Evolutionary conservation across 805 yeast genomes (phyloP).

Genomic region (Nakazawaea molendinolei): DNA sequence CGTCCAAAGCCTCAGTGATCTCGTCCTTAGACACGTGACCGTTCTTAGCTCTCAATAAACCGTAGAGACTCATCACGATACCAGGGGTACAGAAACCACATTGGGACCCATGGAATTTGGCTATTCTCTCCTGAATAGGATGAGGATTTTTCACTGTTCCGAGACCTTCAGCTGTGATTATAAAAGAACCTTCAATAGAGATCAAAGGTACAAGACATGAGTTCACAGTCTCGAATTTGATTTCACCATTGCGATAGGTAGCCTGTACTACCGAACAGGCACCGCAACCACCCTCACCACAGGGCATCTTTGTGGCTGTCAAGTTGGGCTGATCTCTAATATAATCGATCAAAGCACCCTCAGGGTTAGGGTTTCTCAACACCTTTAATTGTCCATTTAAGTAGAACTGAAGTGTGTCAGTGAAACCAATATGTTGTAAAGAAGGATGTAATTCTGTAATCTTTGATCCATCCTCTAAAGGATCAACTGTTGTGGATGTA

Average conservation of each 20-base stretch:
- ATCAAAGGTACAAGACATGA: slow-evolving; percentile 41
- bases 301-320: slow-evolving; percentile 41
- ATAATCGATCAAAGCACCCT: slow-evolving; percentile 35
- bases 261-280: slow-evolving; percentile 41
- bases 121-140: slow-evolving; percentile 43
- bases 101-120: slow-evolving; percentile 42
- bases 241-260: slow-evolving; percentile 21
- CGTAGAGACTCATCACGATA: slow-evolving; percentile 40
- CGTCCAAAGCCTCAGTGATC: slow-evolving; percentile 38
- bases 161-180: slow-evolving; percentile 42
- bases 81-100: slow-evolving; percentile 49
- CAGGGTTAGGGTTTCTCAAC: slow-evolving; percentile 34
- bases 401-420: slow-evolving; percentile 25
- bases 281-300: slow-evolving; percentile 47
- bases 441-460: slow-evolving; percentile 18
- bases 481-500: slow-evolving; percentile 11
- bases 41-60: slow-evolving; percentile 31
- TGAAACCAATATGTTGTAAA: slow-evolving; percentile 21
- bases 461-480: slow-evolving; percentile 13
- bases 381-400: slow-evolving; percentile 32
- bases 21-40: slow-evolving; percentile 30
- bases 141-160: slow-evolving; percentile 34
- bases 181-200: slow-evolving; percentile 37
- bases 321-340: slow-evolving; percentile 30
- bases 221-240: slow-evolving; percentile 32